Evolutionary conservation across 192 early-diverging fungal species (phyloP), one percentile per base, ranked within the genome.

Genomic region (Thamnidium elegans): DNA sequence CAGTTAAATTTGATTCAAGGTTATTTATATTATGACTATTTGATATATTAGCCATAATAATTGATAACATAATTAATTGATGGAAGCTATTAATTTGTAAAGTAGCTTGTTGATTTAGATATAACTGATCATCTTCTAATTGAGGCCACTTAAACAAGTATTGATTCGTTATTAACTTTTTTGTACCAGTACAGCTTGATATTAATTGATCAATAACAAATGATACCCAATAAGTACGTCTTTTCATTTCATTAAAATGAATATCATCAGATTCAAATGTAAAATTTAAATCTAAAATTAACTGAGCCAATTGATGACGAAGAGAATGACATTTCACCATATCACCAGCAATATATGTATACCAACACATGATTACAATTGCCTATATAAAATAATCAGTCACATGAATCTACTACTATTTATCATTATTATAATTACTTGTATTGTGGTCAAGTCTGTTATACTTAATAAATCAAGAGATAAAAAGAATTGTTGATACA

Each of bases 121-220:
- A 67, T 8, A 75, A 58, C 44, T 75, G 58, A 43, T 64, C 31
- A 26, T 75, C 74, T 67, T 75, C 74, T 9, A 66, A 47, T 31
- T 52, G 43, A 19, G 74, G 74, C 59, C 63, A 64, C 32, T 66
- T 39, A 19, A 39, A 48, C 56, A 21, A 32, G 36, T 39, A 39
- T 34, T 23, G 26, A 50, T 45, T 42, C 30, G 43, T 47, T 32
- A 50, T 62, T 31, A 34, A 65, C 34, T 50, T 48, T 60, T 48
- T 17, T 21, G 39, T 23, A 39, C 52, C 63, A 55, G 39, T 53
- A 32, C 53, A 63, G 43, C 20, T 52, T 3, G 65, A 30, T 9
- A 71, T 46, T 65, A 69, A 71, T 59, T 64, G 69, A 56, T 75
- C 74, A 13, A 58, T 69, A 11, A 70, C 65, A 62, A 58, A 66